Evolutionary conservation across 768 basidiomycete genomes (phyloP).

Genomic region (Leccinum aurantiacum): DNA sequence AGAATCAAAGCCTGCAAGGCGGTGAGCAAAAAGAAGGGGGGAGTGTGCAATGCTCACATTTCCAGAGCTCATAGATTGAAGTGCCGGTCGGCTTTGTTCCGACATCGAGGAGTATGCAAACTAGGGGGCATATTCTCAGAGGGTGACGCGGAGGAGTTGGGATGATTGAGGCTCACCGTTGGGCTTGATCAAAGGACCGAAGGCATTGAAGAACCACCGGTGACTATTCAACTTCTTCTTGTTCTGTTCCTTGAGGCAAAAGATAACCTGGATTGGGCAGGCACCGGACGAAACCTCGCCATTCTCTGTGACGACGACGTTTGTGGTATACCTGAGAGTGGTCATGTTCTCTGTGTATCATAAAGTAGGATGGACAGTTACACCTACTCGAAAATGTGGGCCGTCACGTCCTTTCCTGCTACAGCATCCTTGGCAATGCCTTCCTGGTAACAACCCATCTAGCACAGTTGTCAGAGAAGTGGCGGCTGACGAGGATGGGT

Average conservation of each 20-base stretch:
- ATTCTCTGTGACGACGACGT: slow-evolving; percentile 71
- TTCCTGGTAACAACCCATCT: slow-evolving; percentile 89
- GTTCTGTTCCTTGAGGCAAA: slow-evolving; percentile 94
- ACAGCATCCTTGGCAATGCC: slow-evolving; percentile 89
- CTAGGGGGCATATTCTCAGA: slow-evolving; percentile 35
- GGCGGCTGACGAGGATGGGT: slow-evolving; percentile 1
- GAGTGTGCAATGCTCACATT: slow-evolving; percentile 48
- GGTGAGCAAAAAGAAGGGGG: slow-evolving; percentile 5
- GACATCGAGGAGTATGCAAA: slow-evolving; percentile 90
- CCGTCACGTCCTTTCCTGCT: slow-evolving; percentile 86
- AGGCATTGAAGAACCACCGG: slow-evolving; percentile 97
- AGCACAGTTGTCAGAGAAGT: slow-evolving; percentile 3
- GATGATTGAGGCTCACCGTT: slow-evolving; percentile 52
- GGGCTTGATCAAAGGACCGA: slow-evolving; percentile 82
- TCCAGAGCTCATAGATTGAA: slow-evolving; percentile 96
- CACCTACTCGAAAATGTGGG: slow-evolving; percentile 87
- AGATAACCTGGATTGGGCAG: slow-evolving; percentile 84
- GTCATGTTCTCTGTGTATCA: not conserved
- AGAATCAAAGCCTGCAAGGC: slow-evolving; percentile 63
- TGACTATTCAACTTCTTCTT: slow-evolving; percentile 97
- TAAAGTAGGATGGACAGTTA: not conserved
- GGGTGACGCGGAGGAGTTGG: not conserved
- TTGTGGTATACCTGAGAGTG: slow-evolving; percentile 65
- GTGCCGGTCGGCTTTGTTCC: slow-evolving; percentile 95
- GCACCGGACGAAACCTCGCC: slow-evolving; percentile 78